These are phyloP conservation scores for Akanthomyces dipterigenus DNA, from an alignment of 2,329 filamentous ascomycete species.

Conservation along the genomic window DNA sequence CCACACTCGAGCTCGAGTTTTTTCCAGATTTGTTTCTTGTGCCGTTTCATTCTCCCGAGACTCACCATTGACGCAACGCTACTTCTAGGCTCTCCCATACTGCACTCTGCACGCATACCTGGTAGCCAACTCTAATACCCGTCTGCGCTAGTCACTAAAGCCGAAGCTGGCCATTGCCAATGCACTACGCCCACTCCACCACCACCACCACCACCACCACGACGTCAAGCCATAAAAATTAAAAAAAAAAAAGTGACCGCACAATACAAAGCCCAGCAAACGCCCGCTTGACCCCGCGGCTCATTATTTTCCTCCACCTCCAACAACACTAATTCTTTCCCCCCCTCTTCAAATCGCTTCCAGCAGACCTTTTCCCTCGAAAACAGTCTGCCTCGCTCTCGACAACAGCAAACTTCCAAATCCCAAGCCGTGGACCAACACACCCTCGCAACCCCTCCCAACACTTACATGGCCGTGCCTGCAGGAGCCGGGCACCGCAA, in stretches of 20 bases:
- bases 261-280: neutral
- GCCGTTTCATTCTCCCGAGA: too few species aligned
- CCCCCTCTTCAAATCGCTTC: neutral
- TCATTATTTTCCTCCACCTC: neutral
- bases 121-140: neutral
- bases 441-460: slow-evolving; percentile 9
- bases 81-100: neutral
- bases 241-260: neutral
- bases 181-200: neutral
- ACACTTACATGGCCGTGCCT: slow-evolving; percentile 25
- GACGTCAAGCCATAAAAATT: neutral
- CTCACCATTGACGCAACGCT: neutral
- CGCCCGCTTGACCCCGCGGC: neutral
- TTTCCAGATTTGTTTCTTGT: neutral
- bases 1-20: neutral
- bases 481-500: slow-evolving; percentile 22
- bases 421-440: slow-evolving; percentile 3
- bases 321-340: neutral
- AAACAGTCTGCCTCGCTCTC: neutral
- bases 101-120: neutral
- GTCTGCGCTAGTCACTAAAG: neutral
- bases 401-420: neutral
- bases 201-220: neutral
- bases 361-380: neutral
- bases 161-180: slow-evolving; percentile 8